phyloP scores from a whole-genome alignment of 2,329 filamentous ascomycete genomes.

The Hymenoscyphus fraxineus region DNA sequence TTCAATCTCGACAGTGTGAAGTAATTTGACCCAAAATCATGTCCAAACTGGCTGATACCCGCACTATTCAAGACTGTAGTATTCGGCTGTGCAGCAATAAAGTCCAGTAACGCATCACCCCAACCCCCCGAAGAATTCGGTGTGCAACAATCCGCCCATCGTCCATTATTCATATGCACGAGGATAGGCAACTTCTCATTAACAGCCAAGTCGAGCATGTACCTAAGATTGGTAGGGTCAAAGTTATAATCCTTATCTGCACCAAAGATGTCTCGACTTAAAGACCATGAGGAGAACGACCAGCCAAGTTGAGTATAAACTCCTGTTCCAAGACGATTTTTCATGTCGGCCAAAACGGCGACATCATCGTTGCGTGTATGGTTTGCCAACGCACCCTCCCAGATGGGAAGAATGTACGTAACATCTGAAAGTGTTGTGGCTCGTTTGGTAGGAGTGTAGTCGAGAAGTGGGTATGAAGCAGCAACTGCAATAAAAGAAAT shows the following conservation, averaged over 20 bases:
- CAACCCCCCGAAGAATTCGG: conserved; percentile 18
- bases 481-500: background rate
- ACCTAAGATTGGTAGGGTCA: conserved; percentile 19
- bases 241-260: conserved; percentile 15
- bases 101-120: conserved; percentile 19
- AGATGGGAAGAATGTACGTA: conserved; percentile 20
- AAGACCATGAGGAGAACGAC: conserved; percentile 22
- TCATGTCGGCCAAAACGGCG: conserved; percentile 17
- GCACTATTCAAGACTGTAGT: conserved; percentile 14
- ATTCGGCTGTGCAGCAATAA: conserved; percentile 16
- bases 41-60: conserved; percentile 8
- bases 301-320: conserved; percentile 18
- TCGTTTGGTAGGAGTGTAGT: conserved; percentile 9
- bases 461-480: conserved; percentile 1
- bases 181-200: conserved; percentile 13
- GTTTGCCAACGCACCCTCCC: conserved; percentile 19
- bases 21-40: conserved; percentile 18
- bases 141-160: conserved; percentile 22
- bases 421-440: conserved; percentile 12
- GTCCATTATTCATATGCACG: conserved; percentile 22
- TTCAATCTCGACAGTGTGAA: conserved; percentile 18
- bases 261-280: conserved; percentile 19
- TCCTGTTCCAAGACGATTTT: conserved; percentile 11
- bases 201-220: conserved; percentile 15
- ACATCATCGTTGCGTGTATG: conserved; percentile 13